These are phyloP conservation scores for Naegleria fowleri DNA, from an alignment of 208 protist species.

Conservation along the genomic window DNA sequence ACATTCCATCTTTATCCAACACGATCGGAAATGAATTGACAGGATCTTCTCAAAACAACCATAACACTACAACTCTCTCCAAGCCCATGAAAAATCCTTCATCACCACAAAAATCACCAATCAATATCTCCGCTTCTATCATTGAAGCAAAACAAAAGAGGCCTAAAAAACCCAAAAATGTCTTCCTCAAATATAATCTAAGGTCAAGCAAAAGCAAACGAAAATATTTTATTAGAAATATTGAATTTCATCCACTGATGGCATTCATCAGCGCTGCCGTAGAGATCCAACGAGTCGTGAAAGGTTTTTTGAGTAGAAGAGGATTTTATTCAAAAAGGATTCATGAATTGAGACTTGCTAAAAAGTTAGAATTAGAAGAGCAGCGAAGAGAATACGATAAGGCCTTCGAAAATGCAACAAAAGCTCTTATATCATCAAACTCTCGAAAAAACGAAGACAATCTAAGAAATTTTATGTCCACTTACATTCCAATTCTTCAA, in stretches of 20 bases:
- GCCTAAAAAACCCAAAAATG: too few species aligned
- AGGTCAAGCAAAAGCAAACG: background rate
- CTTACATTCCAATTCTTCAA: background rate
- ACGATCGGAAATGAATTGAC: too few species aligned
- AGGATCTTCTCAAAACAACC: too few species aligned
- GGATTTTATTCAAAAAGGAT: background rate
- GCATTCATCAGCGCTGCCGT: background rate
- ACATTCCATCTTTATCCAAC: too few species aligned
- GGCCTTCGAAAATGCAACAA: background rate
- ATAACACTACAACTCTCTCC: too few species aligned
- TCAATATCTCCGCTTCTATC: too few species aligned
- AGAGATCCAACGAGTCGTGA: conserved; percentile 2
- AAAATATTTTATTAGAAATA: background rate
- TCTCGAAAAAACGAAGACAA: background rate
- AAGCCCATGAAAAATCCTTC: too few species aligned
- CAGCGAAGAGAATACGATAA: background rate
- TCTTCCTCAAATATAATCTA: background rate
- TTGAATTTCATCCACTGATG: background rate
- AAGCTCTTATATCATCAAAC: background rate
- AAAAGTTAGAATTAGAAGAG: too few species aligned
- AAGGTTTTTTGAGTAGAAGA: background rate
- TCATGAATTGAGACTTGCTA: background rate
- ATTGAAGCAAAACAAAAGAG: too few species aligned
- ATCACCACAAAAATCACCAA: too few species aligned
- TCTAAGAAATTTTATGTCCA: background rate